phyloP scores from a whole-genome alignment of 2,329 filamentous ascomycete genomes.

The Pezicula radicicola region DNA sequence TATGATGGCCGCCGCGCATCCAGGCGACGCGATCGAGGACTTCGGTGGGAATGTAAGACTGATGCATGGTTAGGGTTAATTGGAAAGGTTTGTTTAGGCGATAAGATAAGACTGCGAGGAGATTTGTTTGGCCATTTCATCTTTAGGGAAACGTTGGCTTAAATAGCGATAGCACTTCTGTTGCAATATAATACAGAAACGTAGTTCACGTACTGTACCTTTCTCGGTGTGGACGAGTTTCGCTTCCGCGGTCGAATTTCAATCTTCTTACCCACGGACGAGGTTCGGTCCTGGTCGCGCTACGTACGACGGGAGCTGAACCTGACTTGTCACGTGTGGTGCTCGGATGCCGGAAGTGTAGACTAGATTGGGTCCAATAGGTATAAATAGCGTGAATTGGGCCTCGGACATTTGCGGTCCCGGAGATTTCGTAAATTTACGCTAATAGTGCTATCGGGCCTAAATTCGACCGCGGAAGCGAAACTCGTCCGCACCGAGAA shows the following conservation, averaged over 20 bases:
- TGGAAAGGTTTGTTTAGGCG: conserved; percentile 2
- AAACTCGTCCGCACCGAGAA: conserved; percentile 2
- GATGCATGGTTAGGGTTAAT: conserved; percentile 3
- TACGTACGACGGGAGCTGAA: too few species aligned
- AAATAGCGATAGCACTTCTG: conserved; percentile 2
- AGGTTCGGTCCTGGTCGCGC: too few species aligned
- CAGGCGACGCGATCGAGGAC: conserved; percentile 4
- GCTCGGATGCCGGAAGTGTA: too few species aligned
- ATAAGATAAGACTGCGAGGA: conserved; percentile 1
- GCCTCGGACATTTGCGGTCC: too few species aligned
- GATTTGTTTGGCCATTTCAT: conserved; percentile 3
- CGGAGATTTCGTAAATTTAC: too few species aligned
- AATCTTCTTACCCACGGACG: too few species aligned
- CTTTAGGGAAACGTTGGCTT: conserved; percentile 1
- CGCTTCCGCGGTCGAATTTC: too few species aligned
- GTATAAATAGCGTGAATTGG: too few species aligned
- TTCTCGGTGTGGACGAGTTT: too few species aligned
- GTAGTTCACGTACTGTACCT: too few species aligned
- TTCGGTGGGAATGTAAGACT: conserved; percentile 1
- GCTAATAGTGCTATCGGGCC: background rate
- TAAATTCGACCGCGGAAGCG: conserved; percentile 1
- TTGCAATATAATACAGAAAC: background rate
- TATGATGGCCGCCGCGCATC: conserved; percentile 3
- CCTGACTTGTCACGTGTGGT: too few species aligned
- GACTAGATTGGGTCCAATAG: too few species aligned